Percentiles rank a stretch among this genome's conserved stretches.
Evolutionary conservation across 495 filamentous ascomycete genomes (phyloP).

Genomic region (Talaromyces trachyspermus): DNA sequence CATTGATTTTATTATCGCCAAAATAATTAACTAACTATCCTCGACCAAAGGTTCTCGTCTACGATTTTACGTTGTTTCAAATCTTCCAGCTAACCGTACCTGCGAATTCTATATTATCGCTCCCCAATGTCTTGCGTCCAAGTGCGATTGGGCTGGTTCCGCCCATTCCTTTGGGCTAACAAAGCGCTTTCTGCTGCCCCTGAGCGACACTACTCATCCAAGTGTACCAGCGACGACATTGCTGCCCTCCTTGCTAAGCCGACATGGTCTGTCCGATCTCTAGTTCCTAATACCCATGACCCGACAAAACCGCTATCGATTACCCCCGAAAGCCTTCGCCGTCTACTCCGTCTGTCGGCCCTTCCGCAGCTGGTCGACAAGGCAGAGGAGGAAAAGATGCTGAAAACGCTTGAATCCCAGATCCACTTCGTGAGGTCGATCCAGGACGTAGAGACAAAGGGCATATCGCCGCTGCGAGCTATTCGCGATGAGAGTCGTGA

Average conservation of each 20-base stretch:
- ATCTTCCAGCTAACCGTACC: neutral
- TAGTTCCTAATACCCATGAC: conserved; percentile 47
- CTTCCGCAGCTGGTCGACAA: conserved; percentile 61
- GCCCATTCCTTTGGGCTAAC: neutral
- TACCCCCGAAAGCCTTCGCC: conserved; percentile 56
- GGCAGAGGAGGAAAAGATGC: conserved; percentile 55
- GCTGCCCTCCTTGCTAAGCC: conserved; percentile 58
- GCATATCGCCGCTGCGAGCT: conserved; percentile 61
- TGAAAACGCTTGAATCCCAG: conserved; percentile 70
- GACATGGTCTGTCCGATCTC: conserved; percentile 77
- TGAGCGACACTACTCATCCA: conserved; percentile 2
- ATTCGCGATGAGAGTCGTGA: conserved; percentile 73
- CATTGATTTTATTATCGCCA: no score
- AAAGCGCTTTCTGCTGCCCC: neutral
- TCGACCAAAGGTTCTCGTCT: no score
- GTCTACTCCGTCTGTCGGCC: conserved; percentile 86
- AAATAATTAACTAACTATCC: no score
- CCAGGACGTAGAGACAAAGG: conserved; percentile 67
- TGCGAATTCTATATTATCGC: neutral
- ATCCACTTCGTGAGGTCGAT: conserved; percentile 83
- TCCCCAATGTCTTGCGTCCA: neutral
- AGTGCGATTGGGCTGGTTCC: neutral
- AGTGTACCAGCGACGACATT: conserved; percentile 27
- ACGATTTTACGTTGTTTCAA: neutral
- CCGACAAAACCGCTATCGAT: conserved; percentile 18